Evolutionary conservation across 768 basidiomycete species (phyloP).

Genomic region (Psilocybe subaeruginosa): DNA sequence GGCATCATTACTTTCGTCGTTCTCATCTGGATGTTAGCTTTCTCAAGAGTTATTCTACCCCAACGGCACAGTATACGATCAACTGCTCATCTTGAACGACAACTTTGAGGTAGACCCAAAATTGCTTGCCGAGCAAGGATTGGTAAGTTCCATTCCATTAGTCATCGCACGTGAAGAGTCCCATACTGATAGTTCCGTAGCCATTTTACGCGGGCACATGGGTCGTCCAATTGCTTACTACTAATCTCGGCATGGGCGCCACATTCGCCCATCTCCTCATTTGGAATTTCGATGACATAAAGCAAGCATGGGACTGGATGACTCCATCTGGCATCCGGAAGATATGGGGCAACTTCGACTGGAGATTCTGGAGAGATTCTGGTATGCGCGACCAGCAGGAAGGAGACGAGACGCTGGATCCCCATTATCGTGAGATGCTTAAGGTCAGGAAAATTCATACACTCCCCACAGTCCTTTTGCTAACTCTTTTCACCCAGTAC

Average conservation of each 20-base stretch:
- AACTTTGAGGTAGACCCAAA: conserved; percentile 45
- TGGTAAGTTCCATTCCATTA: conserved; percentile 25
- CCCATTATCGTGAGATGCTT: conserved; percentile 54
- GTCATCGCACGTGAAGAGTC: no score
- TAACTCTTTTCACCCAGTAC: conserved; percentile 34
- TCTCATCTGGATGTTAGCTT: conserved; percentile 39
- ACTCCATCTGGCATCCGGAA: conserved; percentile 34
- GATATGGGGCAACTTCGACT: conserved; percentile 39
- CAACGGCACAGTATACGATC: conserved; percentile 51
- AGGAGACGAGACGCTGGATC: conserved; percentile 40
- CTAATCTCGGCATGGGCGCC: conserved; percentile 51
- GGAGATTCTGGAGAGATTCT: conserved; percentile 45
- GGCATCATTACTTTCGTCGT: conserved; percentile 5
- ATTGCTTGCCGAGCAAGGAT: conserved; percentile 41
- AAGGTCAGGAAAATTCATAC: conserved; percentile 32
- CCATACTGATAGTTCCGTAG: conserved; percentile 15
- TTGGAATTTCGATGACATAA: conserved; percentile 47
- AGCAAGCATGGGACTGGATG: conserved; percentile 49
- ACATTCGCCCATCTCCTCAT: conserved; percentile 50
- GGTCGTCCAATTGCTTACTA: conserved; percentile 44
- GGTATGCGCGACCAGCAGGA: conserved; percentile 36
- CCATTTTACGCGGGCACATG: conserved; percentile 53
- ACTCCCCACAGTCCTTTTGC: background rate
- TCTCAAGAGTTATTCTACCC: conserved; percentile 53
- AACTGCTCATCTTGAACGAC: conserved; percentile 47